Evolutionary conservation across 805 yeast species (phyloP), one percentile per base, ranked within the genome.

Genomic region (Wickerhamiella brachini): DNA sequence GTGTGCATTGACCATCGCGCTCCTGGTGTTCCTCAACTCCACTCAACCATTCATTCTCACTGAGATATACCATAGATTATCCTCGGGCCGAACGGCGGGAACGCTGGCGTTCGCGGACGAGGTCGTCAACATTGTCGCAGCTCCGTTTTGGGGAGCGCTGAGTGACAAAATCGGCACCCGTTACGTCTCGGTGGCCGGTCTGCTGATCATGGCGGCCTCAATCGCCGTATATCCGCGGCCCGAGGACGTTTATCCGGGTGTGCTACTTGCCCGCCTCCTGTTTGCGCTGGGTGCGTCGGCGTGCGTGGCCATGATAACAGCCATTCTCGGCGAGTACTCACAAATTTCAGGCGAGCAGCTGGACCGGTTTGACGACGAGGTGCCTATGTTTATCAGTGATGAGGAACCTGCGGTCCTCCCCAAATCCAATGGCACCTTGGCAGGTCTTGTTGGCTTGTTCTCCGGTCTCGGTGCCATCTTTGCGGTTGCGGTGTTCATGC

Each of bases 381-480:
- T 34, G 31, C 43, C 48, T 8, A 21, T 46, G 43, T 23, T 37
- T 13, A 29, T 26, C 17, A 34, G 43, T 12, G 42, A 34, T n/a
- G 31, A 37, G 31, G 26, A n/a, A 34, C 29, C 12, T 10, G 29
- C 17, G 5, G 8, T 23, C 13, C n/a, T 54, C 18, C 51, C 54
- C 10, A 58, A 66, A 41, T 65, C 69, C 45, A 76, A 73, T 55
- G 87, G 86, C 2, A 75, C 73, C 54, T 68, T 73, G 50, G 73
- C 83, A 0, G 81, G 86, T 0, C 59, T 80, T 21, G 72, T 82
- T 44, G 89, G 89, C 1, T 62, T 79, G 15, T 67, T 74, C 47
- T 71, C 83, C 17, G 87, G 87, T 0, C 60, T 78, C 17, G 88
- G 88, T 47, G 88, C 87, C 1, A 72, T 82, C 1, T 74, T 79